phyloP scores from a whole-genome alignment of 441 rosid species.

The Eruca vesicaria region DNA sequence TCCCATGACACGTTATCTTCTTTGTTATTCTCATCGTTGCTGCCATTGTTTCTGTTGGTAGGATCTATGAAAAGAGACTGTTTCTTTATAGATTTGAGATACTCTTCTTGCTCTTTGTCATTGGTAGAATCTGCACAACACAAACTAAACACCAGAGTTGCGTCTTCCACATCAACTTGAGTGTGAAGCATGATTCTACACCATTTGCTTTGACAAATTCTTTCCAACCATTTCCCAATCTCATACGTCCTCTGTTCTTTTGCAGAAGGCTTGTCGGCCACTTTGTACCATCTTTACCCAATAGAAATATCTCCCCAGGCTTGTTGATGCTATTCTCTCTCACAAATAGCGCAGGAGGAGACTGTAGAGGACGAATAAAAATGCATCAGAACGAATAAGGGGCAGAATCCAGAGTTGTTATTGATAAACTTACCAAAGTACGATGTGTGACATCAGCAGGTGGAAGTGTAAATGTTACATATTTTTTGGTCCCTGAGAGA shows the following conservation, averaged over 20 bases:
- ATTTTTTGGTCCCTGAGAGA: conserved; percentile 67
- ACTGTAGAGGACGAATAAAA: not conserved
- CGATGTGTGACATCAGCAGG: not conserved
- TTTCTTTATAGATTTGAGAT: not conserved
- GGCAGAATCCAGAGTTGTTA: not conserved
- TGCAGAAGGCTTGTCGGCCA: not conserved
- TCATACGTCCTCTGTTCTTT: not conserved
- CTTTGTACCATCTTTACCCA: conserved; percentile 12
- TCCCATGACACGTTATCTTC: not conserved
- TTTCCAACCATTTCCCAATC: conserved; percentile 20
- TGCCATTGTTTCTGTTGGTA: not conserved
- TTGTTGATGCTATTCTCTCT: conserved; percentile 12
- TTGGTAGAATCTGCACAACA: not conserved
- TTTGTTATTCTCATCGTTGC: not conserved
- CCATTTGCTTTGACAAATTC: conserved; percentile 2
- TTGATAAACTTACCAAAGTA: not conserved
- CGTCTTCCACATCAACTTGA: conserved; percentile 20
- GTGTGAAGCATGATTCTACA: not conserved
- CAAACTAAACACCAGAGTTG: conserved; percentile 18
- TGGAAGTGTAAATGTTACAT: conserved; percentile 11
- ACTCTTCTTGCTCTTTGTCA: conserved; percentile 3
- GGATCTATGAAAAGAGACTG: not conserved
- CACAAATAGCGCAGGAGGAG: conserved; percentile 1
- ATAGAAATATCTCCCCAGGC: not conserved
- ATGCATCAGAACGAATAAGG: not conserved